Evolutionary conservation across 495 filamentous ascomycete species (phyloP).

Genomic region (Xylaria intraflava): DNA sequence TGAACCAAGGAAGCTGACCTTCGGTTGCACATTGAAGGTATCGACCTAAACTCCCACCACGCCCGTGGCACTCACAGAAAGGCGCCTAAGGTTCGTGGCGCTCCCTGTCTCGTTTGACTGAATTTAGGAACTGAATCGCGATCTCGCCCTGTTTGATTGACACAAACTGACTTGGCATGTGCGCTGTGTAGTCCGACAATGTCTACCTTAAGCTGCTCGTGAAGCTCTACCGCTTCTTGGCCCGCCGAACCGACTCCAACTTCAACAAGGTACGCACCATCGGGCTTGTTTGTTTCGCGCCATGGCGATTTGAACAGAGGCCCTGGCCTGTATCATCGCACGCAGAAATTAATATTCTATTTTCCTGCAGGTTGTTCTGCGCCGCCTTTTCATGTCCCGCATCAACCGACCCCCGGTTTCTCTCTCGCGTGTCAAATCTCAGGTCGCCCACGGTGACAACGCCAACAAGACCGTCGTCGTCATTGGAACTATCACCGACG

Average conservation of each 20-base stretch:
- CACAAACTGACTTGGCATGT: not conserved
- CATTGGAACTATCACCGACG: slow-evolving; percentile 90
- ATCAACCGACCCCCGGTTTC: slow-evolving; percentile 96
- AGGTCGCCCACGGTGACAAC: slow-evolving; percentile 59
- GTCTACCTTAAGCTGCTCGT: slow-evolving; percentile 95
- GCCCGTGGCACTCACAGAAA: slow-evolving; percentile 81
- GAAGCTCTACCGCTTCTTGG: slow-evolving; percentile 98
- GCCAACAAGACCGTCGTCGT: slow-evolving; percentile 81
- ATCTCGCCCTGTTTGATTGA: not conserved
- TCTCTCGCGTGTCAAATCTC: slow-evolving; percentile 76
- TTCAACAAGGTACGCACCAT: slow-evolving; percentile 78
- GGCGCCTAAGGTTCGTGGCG: slow-evolving; percentile 60
- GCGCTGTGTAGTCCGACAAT: slow-evolving; percentile 63
- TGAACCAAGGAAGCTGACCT: slow-evolving; percentile 48
- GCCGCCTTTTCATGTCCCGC: slow-evolving; percentile 93
- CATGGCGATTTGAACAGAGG: not conserved
- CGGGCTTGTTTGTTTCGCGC: not conserved
- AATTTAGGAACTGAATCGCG: not conserved
- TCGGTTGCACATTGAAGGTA: slow-evolving; percentile 45
- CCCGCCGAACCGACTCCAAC: slow-evolving; percentile 87
- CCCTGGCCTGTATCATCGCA: not conserved
- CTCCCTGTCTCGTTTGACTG: not conserved
- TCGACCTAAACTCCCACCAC: slow-evolving; percentile 75
- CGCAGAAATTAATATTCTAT: not conserved
- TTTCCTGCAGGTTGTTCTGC: slow-evolving; percentile 50